A percentile compares a stretch with the other conserved stretches of the same genome.
Evolutionary conservation across 2,329 filamentous ascomycete species (phyloP).

Genomic region (Cladosporium colombiae): DNA sequence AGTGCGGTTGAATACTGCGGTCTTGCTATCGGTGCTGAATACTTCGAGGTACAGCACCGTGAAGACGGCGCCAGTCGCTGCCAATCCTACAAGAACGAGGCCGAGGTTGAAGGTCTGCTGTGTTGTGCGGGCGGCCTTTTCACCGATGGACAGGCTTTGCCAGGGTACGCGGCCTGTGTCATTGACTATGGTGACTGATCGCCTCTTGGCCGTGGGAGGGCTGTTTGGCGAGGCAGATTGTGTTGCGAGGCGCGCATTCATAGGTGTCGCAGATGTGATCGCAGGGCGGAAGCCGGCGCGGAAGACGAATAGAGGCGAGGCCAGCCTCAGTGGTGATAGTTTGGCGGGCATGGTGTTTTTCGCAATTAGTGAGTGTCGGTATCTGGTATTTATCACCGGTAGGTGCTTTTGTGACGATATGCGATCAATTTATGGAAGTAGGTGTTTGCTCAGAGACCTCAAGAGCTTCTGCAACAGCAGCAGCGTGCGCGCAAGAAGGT

Average conservation of each 20-base stretch:
- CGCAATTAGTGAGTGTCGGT: not conserved
- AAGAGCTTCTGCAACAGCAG: not conserved
- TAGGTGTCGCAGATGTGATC: conserved; percentile 8
- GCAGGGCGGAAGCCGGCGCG: conserved; percentile 15
- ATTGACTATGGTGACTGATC: conserved; percentile 77
- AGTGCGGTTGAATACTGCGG: conserved; percentile 82
- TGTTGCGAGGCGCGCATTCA: conserved; percentile 12
- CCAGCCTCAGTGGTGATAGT: conserved; percentile 8
- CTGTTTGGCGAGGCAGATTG: conserved; percentile 28
- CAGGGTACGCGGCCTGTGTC: conserved; percentile 83
- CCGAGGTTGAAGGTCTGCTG: conserved; percentile 90
- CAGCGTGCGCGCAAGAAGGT: not conserved
- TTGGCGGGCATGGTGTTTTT: conserved; percentile 6
- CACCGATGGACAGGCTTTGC: conserved; percentile 70
- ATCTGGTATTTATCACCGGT: not conserved
- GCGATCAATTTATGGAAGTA: not conserved
- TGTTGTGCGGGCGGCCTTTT: conserved; percentile 81
- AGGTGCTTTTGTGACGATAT: not conserved
- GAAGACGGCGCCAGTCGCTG: conserved; percentile 74
- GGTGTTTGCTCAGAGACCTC: not conserved
- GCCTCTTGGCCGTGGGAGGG: conserved; percentile 55
- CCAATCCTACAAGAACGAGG: conserved; percentile 71
- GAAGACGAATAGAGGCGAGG: conserved; percentile 18
- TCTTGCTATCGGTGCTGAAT: conserved; percentile 80
- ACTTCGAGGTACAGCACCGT: conserved; percentile 81